These are phyloP conservation scores for Tuber borchii DNA, from an alignment of 495 filamentous ascomycete species.

Conservation along the genomic window DNA sequence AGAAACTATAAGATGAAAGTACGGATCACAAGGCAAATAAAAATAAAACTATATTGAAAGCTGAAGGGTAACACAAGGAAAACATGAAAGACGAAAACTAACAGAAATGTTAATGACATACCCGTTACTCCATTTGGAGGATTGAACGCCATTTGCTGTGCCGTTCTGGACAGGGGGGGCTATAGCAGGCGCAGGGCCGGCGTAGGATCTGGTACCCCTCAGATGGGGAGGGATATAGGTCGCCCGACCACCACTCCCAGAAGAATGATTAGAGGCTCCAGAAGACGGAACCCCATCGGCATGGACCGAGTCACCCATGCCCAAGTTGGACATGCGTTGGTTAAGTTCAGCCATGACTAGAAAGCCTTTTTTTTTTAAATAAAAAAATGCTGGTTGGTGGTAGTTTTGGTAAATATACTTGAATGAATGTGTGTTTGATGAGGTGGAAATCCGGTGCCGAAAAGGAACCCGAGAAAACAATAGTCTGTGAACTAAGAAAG, in stretches of 20 bases:
- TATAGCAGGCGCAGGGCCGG: slow-evolving; percentile 42
- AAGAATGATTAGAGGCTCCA: slow-evolving; percentile 64
- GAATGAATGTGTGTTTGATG: slow-evolving; percentile 8
- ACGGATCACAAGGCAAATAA: slow-evolving; percentile 16
- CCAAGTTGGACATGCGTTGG: slow-evolving; percentile 48
- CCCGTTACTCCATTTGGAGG: slow-evolving; percentile 43
- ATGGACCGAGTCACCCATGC: slow-evolving; percentile 39
- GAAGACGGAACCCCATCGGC: slow-evolving; percentile 64
- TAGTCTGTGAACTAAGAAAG: slow-evolving; percentile 20
- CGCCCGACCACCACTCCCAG: slow-evolving; percentile 47
- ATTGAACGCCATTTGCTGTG: slow-evolving; percentile 36
- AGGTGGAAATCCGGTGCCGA: slow-evolving; percentile 12
- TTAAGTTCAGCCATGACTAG: slow-evolving; percentile 85
- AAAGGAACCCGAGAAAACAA: slow-evolving; percentile 10
- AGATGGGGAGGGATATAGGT: slow-evolving; percentile 97
- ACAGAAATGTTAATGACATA: slow-evolving; percentile 39
- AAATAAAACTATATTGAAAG: slow-evolving; percentile 14
- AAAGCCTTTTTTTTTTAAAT: slow-evolving; percentile 12
- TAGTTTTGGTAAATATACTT: slow-evolving; percentile 8
- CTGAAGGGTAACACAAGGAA: slow-evolving; percentile 17
- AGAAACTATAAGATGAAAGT: slow-evolving; percentile 7
- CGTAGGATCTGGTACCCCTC: slow-evolving; percentile 48
- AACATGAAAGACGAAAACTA: slow-evolving; percentile 11
- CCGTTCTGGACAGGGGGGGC: slow-evolving; percentile 40
- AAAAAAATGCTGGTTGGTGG: slow-evolving; percentile 3